Evolutionary conservation across 805 yeast genomes (phyloP).

Genomic region (Schwanniomyces pseudopolymorphus): DNA sequence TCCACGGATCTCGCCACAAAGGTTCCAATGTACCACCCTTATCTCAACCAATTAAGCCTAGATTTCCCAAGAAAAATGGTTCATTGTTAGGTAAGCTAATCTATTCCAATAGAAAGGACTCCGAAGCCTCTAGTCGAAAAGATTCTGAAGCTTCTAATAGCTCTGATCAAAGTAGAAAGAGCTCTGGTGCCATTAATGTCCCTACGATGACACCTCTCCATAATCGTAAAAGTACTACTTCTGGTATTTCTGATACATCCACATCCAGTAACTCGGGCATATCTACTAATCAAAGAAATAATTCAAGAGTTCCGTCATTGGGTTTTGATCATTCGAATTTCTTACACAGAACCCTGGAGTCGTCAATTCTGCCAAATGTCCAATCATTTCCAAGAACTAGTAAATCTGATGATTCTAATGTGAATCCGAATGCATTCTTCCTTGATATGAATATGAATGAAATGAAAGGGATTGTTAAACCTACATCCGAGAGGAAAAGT

Average conservation of each 20-base stretch:
- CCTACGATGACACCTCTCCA: constrained; percentile 2
- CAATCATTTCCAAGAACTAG: neutral
- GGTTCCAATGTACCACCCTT: constrained; percentile 45
- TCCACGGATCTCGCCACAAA: constrained; percentile 33
- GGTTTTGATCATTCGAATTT: constrained; percentile 22
- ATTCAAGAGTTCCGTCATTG: constrained; percentile 37
- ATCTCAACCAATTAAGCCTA: constrained; percentile 49
- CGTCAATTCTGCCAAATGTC: neutral
- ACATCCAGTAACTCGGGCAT: constrained; percentile 17
- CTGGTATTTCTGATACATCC: constrained; percentile 10
- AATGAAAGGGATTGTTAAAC: constrained; percentile 50
- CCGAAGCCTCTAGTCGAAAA: constrained; percentile 13
- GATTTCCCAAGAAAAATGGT: constrained; percentile 37
- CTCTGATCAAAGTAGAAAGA: neutral
- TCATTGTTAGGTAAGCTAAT: constrained; percentile 41
- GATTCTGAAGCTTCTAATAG: constrained; percentile 1
- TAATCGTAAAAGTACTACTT: neutral
- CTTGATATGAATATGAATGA: constrained; percentile 50
- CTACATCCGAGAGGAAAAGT: neutral
- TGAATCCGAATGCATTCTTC: constrained; percentile 20
- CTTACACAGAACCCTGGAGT: constrained; percentile 7
- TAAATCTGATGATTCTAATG: neutral
- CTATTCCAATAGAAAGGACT: constrained; percentile 32
- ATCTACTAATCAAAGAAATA: constrained; percentile 27
- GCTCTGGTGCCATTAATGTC: neutral